Evolutionary conservation across 805 yeast genomes (phyloP).

Genomic region (Spathaspora boniae): DNA sequence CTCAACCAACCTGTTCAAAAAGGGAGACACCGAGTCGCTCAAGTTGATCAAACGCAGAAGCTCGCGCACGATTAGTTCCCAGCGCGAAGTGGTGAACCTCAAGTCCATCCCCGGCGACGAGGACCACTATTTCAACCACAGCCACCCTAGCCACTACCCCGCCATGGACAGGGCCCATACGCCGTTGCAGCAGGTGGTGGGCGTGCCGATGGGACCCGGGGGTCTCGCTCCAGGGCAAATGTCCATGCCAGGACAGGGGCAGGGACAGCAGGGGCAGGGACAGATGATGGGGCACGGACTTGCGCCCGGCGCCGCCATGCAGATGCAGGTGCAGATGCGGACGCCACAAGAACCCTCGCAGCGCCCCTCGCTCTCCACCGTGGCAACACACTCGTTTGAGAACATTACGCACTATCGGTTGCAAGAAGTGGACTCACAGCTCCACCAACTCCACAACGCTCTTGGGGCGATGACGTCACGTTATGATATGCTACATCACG

Average conservation of each 20-base stretch:
- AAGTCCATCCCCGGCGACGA: constrained; percentile 17
- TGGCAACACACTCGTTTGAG: too few species aligned
- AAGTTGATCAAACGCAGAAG: constrained; percentile 78
- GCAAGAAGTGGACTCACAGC: too few species aligned
- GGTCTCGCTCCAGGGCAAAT: neutral
- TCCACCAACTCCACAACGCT: too few species aligned
- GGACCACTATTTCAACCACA: constrained; percentile 16
- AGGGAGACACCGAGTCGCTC: constrained; percentile 75
- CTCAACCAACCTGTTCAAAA: constrained; percentile 69
- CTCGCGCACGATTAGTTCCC: constrained; percentile 33
- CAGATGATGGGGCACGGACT: too few species aligned
- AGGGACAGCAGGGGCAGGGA: constrained; percentile 3
- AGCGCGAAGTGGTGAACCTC: constrained; percentile 36
- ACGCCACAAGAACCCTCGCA: too few species aligned
- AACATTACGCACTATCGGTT: too few species aligned
- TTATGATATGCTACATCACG: too few species aligned
- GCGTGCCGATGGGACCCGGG: too few species aligned
- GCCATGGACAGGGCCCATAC: neutral
- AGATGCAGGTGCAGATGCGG: too few species aligned
- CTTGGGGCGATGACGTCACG: too few species aligned
- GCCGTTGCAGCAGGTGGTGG: constrained; percentile 2
- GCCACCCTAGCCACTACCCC: constrained; percentile 1
- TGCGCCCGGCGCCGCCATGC: too few species aligned
- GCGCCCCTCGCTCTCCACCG: too few species aligned
- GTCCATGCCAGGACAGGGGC: constrained; percentile 6